These are phyloP conservation scores for Stephania cephalantha DNA, from an alignment of 164 flowering plant genomes.

Conservation along the genomic window DNA sequence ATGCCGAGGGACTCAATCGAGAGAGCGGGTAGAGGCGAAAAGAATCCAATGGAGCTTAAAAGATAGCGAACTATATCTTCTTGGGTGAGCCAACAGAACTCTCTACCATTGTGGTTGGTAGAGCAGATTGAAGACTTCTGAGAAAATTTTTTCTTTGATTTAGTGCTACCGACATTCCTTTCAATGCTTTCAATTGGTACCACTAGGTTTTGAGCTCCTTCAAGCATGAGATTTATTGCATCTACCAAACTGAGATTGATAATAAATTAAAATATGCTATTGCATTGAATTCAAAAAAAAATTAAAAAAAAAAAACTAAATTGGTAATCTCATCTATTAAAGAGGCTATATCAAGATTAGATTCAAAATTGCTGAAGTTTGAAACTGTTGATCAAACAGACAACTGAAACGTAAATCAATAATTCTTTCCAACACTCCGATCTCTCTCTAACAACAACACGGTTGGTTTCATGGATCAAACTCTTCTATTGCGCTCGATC, in stretches of 20 bases:
- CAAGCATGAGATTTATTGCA: slow-evolving; percentile 63
- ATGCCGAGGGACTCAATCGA: slow-evolving; percentile 59
- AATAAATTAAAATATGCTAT: neutral
- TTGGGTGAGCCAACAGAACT: slow-evolving; percentile 82
- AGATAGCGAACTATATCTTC: slow-evolving; percentile 75
- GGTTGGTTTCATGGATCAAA: too few species aligned
- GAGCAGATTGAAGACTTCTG: slow-evolving; percentile 19
- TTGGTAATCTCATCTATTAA: neutral
- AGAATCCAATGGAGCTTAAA: slow-evolving; percentile 65
- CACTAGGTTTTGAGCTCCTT: slow-evolving; percentile 69
- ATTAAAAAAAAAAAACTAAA: neutral
- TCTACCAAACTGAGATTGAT: slow-evolving; percentile 52
- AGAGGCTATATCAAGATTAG: too few species aligned
- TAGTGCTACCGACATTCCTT: slow-evolving; percentile 5
- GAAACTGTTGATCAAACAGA: neutral
- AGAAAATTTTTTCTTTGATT: slow-evolving; percentile 27
- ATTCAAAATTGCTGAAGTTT: neutral
- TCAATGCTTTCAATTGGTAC: slow-evolving; percentile 44
- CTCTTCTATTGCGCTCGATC: neutral
- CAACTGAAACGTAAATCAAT: neutral
- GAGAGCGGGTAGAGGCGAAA: slow-evolving; percentile 54
- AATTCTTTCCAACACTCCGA: neutral
- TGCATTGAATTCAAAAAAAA: neutral
- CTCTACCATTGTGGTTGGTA: slow-evolving; percentile 41
- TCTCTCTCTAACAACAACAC: neutral